Evolutionary conservation across 805 yeast genomes (phyloP).

Genomic region (Ogataea naganishii): DNA sequence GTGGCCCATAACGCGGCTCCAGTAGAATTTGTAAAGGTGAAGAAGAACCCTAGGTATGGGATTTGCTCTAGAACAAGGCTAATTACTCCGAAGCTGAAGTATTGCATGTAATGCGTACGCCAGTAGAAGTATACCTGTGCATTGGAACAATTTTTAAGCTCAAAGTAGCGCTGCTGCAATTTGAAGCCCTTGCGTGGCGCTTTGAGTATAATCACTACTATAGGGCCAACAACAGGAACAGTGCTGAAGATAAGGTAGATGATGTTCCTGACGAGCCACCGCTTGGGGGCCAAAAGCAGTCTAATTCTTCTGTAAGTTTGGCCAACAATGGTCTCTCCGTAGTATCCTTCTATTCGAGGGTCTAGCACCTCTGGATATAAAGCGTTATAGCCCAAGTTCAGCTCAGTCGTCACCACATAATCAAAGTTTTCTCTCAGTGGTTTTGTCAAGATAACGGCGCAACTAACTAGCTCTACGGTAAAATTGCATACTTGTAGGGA

Average conservation of each 20-base stretch:
- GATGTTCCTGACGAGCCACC: constrained; percentile 28
- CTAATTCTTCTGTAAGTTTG: constrained; percentile 9
- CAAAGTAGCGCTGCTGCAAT: constrained; percentile 48
- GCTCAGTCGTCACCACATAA: constrained; percentile 15
- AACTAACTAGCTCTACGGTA: constrained; percentile 20
- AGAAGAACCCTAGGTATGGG: constrained; percentile 45
- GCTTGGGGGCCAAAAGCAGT: constrained; percentile 26
- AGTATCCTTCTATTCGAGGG: constrained; percentile 13
- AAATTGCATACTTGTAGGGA: constrained; percentile 22
- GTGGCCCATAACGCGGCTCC: constrained; percentile 65
- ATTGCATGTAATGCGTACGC: constrained; percentile 21
- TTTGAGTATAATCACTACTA: constrained; percentile 36
- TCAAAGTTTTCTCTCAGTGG: constrained; percentile 24
- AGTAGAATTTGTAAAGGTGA: constrained; percentile 47
- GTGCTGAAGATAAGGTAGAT: constrained; percentile 30
- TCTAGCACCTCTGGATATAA: constrained; percentile 13
- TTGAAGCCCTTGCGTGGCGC: constrained; percentile 47
- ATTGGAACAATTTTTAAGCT: constrained; percentile 40
- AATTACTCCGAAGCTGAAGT: constrained; percentile 42
- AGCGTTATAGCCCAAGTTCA: constrained; percentile 12
- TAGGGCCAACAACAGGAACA: constrained; percentile 56
- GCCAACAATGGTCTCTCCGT: constrained; percentile 20
- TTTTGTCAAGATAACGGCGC: constrained; percentile 20
- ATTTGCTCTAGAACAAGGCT: constrained; percentile 43
- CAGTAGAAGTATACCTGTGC: constrained; percentile 32